Conservation (phyloP, 352 stramenopile genomes). For the Phytophthora rubi region DNA sequence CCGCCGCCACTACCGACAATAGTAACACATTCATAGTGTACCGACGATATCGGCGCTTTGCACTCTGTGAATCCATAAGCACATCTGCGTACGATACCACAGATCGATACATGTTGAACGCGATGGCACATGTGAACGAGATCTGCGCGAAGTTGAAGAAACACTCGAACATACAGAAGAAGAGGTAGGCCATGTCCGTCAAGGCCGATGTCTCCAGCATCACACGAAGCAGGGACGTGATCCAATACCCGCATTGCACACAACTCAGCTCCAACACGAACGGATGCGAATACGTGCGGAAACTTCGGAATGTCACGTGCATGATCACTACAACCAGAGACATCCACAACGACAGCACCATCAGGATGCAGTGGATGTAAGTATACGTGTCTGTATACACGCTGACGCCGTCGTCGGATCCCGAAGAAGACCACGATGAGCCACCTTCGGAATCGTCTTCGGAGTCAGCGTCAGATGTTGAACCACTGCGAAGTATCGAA, state of each 20-base stretch:
- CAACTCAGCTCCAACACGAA: constrained; percentile 73
- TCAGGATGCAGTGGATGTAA: constrained; percentile 76
- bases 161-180: constrained; percentile 76
- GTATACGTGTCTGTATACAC: constrained; percentile 51
- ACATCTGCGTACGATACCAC: constrained; percentile 81
- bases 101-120: constrained; percentile 83
- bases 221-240: constrained; percentile 67
- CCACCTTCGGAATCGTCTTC: constrained; percentile 10
- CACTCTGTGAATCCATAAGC: constrained; percentile 69
- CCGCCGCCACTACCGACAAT: constrained; percentile 59
- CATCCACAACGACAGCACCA: constrained; percentile 80
- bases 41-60: constrained; percentile 58
- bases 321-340: constrained; percentile 79
- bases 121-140: constrained; percentile 79
- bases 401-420: constrained; percentile 10
- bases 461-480: constrained; percentile 9
- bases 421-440: constrained; percentile 9
- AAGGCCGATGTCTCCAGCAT: constrained; percentile 54
- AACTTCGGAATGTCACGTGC: constrained; percentile 76
- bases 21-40: constrained; percentile 79
- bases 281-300: constrained; percentile 75
- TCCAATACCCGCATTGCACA: constrained; percentile 78
- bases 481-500: background rate
- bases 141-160: constrained; percentile 86
- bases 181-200: constrained; percentile 55